phyloP scores from a whole-genome alignment of 257 asterid genomes.

The Gentiana macrophylla region DNA sequence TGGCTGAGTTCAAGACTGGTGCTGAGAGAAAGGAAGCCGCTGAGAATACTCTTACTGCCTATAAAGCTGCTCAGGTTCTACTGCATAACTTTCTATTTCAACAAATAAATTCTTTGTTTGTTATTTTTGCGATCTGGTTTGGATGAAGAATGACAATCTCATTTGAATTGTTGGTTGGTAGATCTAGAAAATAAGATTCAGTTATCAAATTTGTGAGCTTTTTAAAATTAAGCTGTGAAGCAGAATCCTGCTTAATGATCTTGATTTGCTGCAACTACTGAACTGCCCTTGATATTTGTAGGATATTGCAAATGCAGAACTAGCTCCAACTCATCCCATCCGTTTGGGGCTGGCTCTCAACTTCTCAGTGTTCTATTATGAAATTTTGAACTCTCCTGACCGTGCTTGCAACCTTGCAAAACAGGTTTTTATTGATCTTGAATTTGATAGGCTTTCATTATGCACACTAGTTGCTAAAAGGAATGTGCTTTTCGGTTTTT shows the following conservation, averaged over 20 bases:
- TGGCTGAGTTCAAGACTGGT: conserved; percentile 21
- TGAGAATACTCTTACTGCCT: conserved; percentile 19
- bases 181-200: too few relatives aligned
- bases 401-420: conserved; percentile 3
- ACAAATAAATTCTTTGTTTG: too few relatives aligned
- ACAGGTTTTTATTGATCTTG: not conserved
- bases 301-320: conserved; percentile 4
- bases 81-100: too few relatives aligned
- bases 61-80: conserved; percentile 21
- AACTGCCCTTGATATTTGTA: not conserved
- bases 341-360: conserved; percentile 9
- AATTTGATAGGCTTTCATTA: not conserved
- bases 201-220: too few relatives aligned
- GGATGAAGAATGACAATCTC: too few relatives aligned
- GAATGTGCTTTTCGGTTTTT: not conserved
- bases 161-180: too few relatives aligned
- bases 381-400: not conserved
- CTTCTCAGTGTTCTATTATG: conserved; percentile 8
- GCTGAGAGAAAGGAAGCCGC: conserved; percentile 19
- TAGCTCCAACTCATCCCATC: conserved; percentile 6
- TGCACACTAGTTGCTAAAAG: not conserved
- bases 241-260: too few relatives aligned
- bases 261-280: too few relatives aligned
- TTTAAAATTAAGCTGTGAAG: too few relatives aligned
- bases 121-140: too few relatives aligned